These are phyloP conservation scores for Skeletonema grethae DNA, from an alignment of 108 stramenopile genomes.

Conservation along the genomic window DNA sequence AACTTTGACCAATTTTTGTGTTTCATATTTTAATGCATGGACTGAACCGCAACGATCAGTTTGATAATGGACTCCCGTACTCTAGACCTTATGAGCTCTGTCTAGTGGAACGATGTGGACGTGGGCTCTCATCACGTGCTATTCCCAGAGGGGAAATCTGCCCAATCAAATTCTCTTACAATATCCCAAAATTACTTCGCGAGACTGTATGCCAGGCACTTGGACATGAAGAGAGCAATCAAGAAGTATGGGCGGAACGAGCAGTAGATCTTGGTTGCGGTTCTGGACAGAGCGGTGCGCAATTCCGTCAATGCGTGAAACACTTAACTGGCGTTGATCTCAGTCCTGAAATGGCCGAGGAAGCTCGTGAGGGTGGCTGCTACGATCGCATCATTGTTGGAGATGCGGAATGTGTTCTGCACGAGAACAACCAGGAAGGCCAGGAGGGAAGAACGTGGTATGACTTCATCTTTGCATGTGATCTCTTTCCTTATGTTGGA, in stretches of 20 bases:
- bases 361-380: conserved; percentile 61
- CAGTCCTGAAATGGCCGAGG: conserved; percentile 68
- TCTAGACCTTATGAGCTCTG: conserved; percentile 39
- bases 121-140: conserved; percentile 33
- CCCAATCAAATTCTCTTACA: conserved; percentile 30
- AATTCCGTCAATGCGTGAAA: conserved; percentile 50
- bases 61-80: conserved; percentile 41
- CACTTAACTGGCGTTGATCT: conserved; percentile 68
- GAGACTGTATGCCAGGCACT: conserved; percentile 30
- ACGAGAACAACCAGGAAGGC: conserved; percentile 14
- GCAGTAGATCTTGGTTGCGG: conserved; percentile 74
- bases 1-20: no score
- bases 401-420: conserved; percentile 53
- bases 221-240: conserved; percentile 16
- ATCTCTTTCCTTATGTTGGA: conserved; percentile 71
- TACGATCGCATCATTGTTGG: conserved; percentile 59
- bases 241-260: conserved; percentile 35
- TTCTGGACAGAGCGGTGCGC: conserved; percentile 60
- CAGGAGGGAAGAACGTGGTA: conserved; percentile 28
- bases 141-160: conserved; percentile 43
- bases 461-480: conserved; percentile 73
- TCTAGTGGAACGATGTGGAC: conserved; percentile 27
- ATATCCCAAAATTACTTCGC: conserved; percentile 34
- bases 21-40: no score
- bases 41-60: not conserved